These are phyloP conservation scores for Tylopilus sp. DNA, from an alignment of 1,284 basidiomycete genomes.

Conservation along the genomic window DNA sequence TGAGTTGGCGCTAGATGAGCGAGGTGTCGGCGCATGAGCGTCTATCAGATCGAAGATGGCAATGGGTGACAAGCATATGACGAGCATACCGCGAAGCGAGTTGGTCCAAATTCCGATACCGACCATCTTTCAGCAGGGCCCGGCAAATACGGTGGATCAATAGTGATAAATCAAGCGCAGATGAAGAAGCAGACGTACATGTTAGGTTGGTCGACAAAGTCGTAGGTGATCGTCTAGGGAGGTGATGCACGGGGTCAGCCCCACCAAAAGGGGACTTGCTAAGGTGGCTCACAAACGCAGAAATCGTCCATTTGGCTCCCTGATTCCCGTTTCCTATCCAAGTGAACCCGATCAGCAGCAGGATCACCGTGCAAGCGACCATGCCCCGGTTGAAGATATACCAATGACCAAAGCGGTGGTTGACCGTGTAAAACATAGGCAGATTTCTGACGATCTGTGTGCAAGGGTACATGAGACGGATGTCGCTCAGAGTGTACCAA, in stretches of 20 bases:
- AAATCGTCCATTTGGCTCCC: slow-evolving; percentile 21
- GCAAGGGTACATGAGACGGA: background rate
- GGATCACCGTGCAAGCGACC: slow-evolving; percentile 22
- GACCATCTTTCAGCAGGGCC: slow-evolving; percentile 32
- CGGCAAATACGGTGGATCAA: slow-evolving; percentile 23
- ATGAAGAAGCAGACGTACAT: slow-evolving; percentile 16
- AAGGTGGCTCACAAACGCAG: slow-evolving; percentile 20
- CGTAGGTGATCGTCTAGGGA: slow-evolving; percentile 11
- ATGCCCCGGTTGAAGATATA: slow-evolving; percentile 30
- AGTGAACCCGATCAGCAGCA: slow-evolving; percentile 29
- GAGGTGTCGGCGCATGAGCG: background rate
- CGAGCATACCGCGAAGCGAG: slow-evolving; percentile 24
- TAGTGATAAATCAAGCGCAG: background rate
- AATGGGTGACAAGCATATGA: slow-evolving; percentile 18
- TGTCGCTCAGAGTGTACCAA: background rate
- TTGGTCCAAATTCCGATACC: slow-evolving; percentile 26
- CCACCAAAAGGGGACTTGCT: too few relatives aligned
- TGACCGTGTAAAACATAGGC: slow-evolving; percentile 27
- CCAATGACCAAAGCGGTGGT: slow-evolving; percentile 26
- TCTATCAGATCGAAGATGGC: background rate
- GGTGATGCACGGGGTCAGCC: too few relatives aligned
- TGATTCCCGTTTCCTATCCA: slow-evolving; percentile 20
- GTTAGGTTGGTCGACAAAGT: slow-evolving; percentile 25
- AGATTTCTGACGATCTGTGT: slow-evolving; percentile 27
- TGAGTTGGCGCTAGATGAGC: slow-evolving; percentile 22